These are phyloP conservation scores for Rhytidhysteron rufulum DNA, from an alignment of 2,329 filamentous ascomycete species.

Conservation along the genomic window DNA sequence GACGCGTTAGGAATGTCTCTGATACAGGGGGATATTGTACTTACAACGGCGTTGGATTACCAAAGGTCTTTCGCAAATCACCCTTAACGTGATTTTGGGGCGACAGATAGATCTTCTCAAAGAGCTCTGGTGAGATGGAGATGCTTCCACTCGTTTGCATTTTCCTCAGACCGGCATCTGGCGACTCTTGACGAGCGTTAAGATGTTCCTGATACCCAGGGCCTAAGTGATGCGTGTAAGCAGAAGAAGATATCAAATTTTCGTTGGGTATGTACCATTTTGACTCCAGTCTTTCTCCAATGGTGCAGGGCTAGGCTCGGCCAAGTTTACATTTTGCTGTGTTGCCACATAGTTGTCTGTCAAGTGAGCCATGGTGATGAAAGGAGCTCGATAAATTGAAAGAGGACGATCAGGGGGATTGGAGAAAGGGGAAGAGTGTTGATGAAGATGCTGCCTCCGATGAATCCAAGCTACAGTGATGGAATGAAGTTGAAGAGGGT, in stretches of 20 bases:
- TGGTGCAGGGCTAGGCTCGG: constrained; percentile 16
- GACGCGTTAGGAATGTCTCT: constrained; percentile 7
- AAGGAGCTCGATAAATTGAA: constrained; percentile 2
- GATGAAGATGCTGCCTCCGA: constrained; percentile 5
- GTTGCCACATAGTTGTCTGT: constrained; percentile 8
- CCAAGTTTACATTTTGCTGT: constrained; percentile 14
- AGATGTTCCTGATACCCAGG: too few relatives aligned
- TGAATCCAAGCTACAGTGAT: too few relatives aligned
- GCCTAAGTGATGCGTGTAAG: too few relatives aligned
- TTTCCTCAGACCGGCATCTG: constrained; percentile 24
- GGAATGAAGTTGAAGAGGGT: not conserved
- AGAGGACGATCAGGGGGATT: too few relatives aligned
- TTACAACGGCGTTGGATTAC: constrained; percentile 51
- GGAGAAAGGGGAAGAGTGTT: not conserved
- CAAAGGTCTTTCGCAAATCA: constrained; percentile 49
- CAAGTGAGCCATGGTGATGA: constrained; percentile 11
- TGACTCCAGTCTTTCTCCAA: constrained; percentile 46
- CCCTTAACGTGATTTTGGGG: constrained; percentile 49
- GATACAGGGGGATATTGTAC: constrained; percentile 10
- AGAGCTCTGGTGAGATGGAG: constrained; percentile 51
- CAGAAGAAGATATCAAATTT: too few relatives aligned
- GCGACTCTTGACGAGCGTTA: constrained; percentile 22
- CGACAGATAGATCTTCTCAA: constrained; percentile 52
- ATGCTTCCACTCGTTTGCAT: constrained; percentile 51
- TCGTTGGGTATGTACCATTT: constrained; percentile 23